Conservation (phyloP, 2,329 filamentous ascomycete species). For the Trichoderma lentiforme region DNA sequence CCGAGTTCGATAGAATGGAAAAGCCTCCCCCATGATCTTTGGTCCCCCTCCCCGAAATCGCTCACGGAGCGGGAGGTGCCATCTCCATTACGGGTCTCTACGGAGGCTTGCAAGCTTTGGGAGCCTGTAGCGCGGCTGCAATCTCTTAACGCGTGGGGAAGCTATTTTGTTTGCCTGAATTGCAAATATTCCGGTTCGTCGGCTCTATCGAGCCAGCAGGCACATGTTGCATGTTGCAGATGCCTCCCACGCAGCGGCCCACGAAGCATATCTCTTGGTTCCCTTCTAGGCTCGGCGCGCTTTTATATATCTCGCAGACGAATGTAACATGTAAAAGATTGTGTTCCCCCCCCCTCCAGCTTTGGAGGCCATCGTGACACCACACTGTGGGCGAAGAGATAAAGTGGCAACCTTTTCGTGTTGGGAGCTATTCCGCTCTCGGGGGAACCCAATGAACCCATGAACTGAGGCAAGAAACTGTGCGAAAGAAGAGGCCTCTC, state of each 20-base stretch:
- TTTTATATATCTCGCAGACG: not conserved
- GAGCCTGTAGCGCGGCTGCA: slow-evolving; percentile 2
- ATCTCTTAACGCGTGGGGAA: slow-evolving; percentile 14
- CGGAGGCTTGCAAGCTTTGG: not conserved
- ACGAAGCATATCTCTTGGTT: not conserved
- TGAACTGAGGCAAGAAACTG: not conserved
- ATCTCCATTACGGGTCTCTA: slow-evolving; percentile 3
- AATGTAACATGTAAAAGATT: slow-evolving; percentile 2
- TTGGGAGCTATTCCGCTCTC: not conserved
- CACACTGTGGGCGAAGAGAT: not conserved
- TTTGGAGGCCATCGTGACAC: not conserved
- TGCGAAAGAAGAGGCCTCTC: not conserved
- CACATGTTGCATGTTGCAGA: not conserved
- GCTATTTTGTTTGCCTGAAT: not conserved
- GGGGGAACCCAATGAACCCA: not conserved
- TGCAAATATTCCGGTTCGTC: slow-evolving; percentile 13
- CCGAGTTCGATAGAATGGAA: not conserved
- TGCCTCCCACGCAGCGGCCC: slow-evolving; percentile 10
- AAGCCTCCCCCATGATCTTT: slow-evolving; percentile 6
- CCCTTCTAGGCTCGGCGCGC: not conserved
- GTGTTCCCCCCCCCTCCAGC: not conserved
- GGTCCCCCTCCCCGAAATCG: slow-evolving; percentile 6
- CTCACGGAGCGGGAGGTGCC: slow-evolving; percentile 7
- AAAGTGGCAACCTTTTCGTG: not conserved
- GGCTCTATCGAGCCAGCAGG: not conserved